Percentiles rank a stretch among this genome's conserved stretches.
These are phyloP conservation scores for Saccharata proteae DNA, from an alignment of 2,329 filamentous ascomycete species.

Conservation along the genomic window DNA sequence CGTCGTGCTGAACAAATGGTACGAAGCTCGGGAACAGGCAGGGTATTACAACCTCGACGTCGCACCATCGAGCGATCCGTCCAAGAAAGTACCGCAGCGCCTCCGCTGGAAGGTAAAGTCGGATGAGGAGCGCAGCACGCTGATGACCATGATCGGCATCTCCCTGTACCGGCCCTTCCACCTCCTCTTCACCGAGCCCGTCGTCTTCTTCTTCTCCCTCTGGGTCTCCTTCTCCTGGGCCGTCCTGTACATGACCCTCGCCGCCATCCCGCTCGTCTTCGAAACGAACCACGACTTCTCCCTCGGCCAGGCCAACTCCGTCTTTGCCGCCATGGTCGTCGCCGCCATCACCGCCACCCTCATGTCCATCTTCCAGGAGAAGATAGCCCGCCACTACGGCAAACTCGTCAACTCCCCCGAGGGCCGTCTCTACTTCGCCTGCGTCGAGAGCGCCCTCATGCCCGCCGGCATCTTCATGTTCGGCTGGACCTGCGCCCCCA, in stretches of 20 bases:
- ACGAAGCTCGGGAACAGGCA: constrained; percentile 55
- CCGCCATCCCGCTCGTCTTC: constrained; percentile 70
- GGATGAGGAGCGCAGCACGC: constrained; percentile 61
- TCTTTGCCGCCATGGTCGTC: constrained; percentile 62
- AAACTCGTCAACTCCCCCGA: constrained; percentile 41
- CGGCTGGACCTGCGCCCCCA: constrained; percentile 53
- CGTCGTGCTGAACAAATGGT: constrained; percentile 62
- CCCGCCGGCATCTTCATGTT: constrained; percentile 75
- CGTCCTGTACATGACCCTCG: constrained; percentile 74
- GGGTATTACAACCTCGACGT: constrained; percentile 48
- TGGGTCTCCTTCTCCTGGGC: constrained; percentile 90
- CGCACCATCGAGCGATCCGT: constrained; percentile 12
- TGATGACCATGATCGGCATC: constrained; percentile 58
- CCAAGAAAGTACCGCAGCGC: constrained; percentile 33
- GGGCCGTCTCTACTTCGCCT: constrained; percentile 70
- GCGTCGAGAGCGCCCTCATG: constrained; percentile 60
- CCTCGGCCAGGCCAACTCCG: constrained; percentile 52
- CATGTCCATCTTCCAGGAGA: constrained; percentile 61
- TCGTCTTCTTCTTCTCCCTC: constrained; percentile 75
- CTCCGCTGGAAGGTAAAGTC: constrained; percentile 70
- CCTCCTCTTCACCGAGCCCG: constrained; percentile 61
- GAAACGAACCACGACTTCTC: constrained; percentile 54
- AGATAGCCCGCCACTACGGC: constrained; percentile 41
- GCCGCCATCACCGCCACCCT: constrained; percentile 54
- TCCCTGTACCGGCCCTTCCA: constrained; percentile 70